Evolutionary conservation across 352 stramenopile genomes (phyloP), one percentile per base, ranked within the genome.

Genomic region (Phytophthora megakarya): DNA sequence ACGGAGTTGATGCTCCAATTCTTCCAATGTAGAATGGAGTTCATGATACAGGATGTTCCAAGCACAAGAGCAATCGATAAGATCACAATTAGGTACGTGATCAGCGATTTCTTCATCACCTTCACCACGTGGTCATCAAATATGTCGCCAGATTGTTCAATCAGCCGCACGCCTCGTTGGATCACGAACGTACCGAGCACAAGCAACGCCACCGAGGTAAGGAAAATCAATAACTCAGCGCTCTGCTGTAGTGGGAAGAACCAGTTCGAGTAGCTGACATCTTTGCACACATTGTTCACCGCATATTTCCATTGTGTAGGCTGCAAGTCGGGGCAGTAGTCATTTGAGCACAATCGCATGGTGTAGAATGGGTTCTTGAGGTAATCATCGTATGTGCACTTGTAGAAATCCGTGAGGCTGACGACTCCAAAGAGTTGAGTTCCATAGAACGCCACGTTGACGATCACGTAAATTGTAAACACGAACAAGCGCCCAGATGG

Each of bases 371-470:
- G 84, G 61, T 95, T 95, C 72, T 89, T 90, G 18, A 95, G 68
- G 71, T 95, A 95, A 56, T 95, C 87, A 48, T 92, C 78, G 67
- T 95, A 95, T 21, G 87, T 75, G 66, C 87, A 95, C 63, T 93
- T 93, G 78, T 89, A 88, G 43, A 95, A 85, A 49, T 86, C 75
- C 0, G 76, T 89, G 56, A 94, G 74, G 13, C 75, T 87, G 43
- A 95, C 76, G 28, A 94, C 72, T 9, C 73, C 73, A 32, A 90
- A 90, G 15, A 95, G 64, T n/a, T 78, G 69, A 35, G 85, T 75
- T 2, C 66, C 69, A 67, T 92, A 93, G 49, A 91, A 94, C 15
- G 60, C 65, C 22, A 61, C 73, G 42, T 93, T 93, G 32, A 88
- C 65, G 8, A 86, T 47, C 42, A 89, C 62, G 50, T 86, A 95